Evolutionary conservation across 129 eudicot species (phyloP), one percentile per base, ranked within the genome.

Genomic region (Tanacetum coccineum): DNA sequence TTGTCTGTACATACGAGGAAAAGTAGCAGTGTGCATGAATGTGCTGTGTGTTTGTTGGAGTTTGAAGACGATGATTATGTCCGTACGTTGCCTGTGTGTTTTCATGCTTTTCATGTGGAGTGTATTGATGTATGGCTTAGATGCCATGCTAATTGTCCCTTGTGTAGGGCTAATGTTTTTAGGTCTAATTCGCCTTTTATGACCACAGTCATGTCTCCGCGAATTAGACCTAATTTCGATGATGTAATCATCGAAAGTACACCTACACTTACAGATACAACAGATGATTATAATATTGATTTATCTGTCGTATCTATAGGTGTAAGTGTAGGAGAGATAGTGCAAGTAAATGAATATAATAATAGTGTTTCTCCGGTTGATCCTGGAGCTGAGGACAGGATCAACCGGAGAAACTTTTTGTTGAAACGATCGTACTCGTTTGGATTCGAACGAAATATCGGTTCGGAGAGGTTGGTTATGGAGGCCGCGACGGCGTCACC

Each of bases 121-220:
- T 94, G 99, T 60, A 94, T 94, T 18, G 99, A 89, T 61, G 77
- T 87, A n/a, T 94, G 99, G 99, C 81, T 94, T 9, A 72, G 85
- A 12, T 84, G 90, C 22, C 95, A 89, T 84, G 97, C 97, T 17
- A 89, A 87, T 49, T 94, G 99, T 72, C 99, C 99, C 21, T 79
- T 94, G 4, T 94, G 99, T 60, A 82, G 99, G 17, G 84, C 99
- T 22, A 86, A 85, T 14, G 85, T 94, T 17, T 78, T 86, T 60
- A 81, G 79, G 52, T 80, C 81, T 0, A 82, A 82, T 14, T 88
- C 98, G 4, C 99, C 96, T 40, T 89, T 89, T 53, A 47, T 36
- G 42, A 36, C 79, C 19, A 97, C 99, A 13, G 59, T 87, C 13
- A 89, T 89, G 99, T 92, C 99, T 3, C 80, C 95, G 3, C 83